Conservation (phyloP, 2,329 filamentous ascomycete species). For the Colletotrichum gloeosporioides region DNA sequence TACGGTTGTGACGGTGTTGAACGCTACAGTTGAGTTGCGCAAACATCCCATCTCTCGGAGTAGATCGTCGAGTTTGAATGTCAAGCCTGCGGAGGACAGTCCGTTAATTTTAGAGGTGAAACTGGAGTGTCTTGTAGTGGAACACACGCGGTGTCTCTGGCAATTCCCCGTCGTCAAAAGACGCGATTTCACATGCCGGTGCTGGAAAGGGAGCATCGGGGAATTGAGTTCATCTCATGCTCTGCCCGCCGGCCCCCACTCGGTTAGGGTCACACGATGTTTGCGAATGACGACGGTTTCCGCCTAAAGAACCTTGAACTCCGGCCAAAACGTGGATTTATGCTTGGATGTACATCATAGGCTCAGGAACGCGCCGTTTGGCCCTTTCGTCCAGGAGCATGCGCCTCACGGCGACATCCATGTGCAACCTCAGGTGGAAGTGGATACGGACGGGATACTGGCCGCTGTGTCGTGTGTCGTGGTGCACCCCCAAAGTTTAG, state of each 20-base stretch:
- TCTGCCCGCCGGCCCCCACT: neutral
- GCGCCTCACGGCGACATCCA: neutral
- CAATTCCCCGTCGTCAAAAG: neutral
- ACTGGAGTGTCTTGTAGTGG: neutral
- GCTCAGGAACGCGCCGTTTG: neutral
- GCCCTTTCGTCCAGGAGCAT: neutral
- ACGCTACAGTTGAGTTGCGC: neutral
- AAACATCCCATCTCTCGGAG: accelerated
- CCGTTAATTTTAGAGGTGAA: neutral
- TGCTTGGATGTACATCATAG: neutral
- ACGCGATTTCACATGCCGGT: neutral
- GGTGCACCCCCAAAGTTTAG: neutral
- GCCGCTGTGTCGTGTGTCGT: neutral
- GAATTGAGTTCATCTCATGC: constrained; percentile 15
- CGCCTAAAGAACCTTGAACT: neutral
- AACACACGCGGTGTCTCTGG: neutral
- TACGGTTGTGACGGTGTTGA: neutral
- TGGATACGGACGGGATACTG: neutral
- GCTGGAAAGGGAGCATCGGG: neutral
- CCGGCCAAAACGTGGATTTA: neutral
- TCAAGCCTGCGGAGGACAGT: neutral
- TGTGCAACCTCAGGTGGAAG: neutral
- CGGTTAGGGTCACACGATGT: neutral
- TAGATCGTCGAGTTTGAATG: neutral
- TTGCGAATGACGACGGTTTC: neutral